A percentile compares a stretch with the other conserved stretches of the same genome.
These are phyloP conservation scores for Copromyces sp. DNA, from an alignment of 495 filamentous ascomycete genomes.

Conservation along the genomic window DNA sequence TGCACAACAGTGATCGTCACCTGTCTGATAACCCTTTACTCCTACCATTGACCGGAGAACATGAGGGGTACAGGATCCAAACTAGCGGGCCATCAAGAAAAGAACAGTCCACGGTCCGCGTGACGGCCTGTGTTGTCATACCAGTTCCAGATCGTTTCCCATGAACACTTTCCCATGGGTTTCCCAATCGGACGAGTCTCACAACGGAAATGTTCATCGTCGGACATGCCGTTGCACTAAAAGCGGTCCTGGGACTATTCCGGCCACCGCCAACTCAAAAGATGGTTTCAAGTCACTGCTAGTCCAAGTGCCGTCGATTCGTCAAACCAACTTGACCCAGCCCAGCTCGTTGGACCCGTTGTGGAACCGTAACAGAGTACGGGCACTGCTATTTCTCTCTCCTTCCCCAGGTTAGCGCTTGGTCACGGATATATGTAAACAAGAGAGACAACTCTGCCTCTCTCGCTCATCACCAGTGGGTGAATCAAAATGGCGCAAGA, in stretches of 20 bases:
- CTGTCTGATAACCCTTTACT: neutral
- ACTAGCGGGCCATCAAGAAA: neutral
- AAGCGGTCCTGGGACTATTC: neutral
- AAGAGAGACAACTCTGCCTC: neutral
- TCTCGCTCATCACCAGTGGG: neutral
- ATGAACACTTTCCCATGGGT: neutral
- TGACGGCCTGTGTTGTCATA: neutral
- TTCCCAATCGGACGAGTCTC: neutral
- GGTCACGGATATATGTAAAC: neutral
- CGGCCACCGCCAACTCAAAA: neutral
- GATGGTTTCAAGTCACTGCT: neutral
- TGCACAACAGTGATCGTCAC: neutral
- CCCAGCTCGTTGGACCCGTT: neutral
- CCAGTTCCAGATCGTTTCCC: neutral
- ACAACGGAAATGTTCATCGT: neutral
- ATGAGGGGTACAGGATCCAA: neutral
- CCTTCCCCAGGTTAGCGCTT: neutral
- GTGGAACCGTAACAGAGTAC: neutral
- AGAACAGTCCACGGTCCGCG: neutral
- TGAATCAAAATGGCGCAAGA: neutral
- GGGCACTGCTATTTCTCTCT: neutral
- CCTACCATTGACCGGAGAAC: neutral
- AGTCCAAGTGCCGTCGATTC: neutral
- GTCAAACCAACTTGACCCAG: neutral
- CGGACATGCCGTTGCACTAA: neutral